These are phyloP conservation scores for Ogataea neopini DNA, from an alignment of 805 yeast genomes.

Conservation along the genomic window DNA sequence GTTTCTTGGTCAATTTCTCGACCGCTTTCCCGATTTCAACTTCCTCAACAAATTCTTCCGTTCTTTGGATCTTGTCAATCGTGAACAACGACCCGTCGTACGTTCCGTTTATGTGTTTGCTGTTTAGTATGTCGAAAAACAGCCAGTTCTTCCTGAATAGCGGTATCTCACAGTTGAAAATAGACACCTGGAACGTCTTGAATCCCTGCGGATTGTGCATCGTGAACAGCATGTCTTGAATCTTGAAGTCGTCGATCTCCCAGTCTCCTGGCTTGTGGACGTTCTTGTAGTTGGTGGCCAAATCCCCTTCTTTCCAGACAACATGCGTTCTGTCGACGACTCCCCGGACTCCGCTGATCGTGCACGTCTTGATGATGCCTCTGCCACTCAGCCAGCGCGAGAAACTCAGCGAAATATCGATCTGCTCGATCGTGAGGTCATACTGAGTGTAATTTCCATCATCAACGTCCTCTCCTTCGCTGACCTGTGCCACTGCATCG, in stretches of 20 bases:
- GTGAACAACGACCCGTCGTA: slow-evolving; percentile 94
- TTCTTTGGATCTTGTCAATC: slow-evolving; percentile 72
- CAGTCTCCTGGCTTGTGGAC: slow-evolving; percentile 84
- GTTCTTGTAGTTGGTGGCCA: slow-evolving; percentile 78
- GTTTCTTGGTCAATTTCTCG: slow-evolving; percentile 13
- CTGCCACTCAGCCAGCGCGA: slow-evolving; percentile 86
- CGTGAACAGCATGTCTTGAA: slow-evolving; percentile 85
- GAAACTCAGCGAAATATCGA: slow-evolving; percentile 77
- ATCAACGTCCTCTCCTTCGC: slow-evolving; percentile 37
- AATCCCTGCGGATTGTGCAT: slow-evolving; percentile 78
- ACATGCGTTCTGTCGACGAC: slow-evolving; percentile 90
- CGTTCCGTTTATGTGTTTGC: slow-evolving; percentile 83
- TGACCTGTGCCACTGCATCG: too few relatives aligned
- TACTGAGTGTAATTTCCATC: slow-evolving; percentile 97
- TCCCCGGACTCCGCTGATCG: slow-evolving; percentile 85
- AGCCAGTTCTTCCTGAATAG: slow-evolving; percentile 90
- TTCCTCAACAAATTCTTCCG: slow-evolving; percentile 46
- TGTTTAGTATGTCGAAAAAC: slow-evolving; percentile 81
- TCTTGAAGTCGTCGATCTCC: slow-evolving; percentile 77
- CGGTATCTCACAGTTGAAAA: slow-evolving; percentile 83
- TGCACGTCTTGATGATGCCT: slow-evolving; percentile 81
- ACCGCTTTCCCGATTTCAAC: slow-evolving; percentile 28
- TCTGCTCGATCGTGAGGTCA: slow-evolving; percentile 85
- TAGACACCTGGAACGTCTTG: slow-evolving; percentile 81
- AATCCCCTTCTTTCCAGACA: slow-evolving; percentile 76